Evolutionary conservation across 768 basidiomycete genomes (phyloP), one percentile per base, ranked within the genome.

Genomic region (Dendrothele bispora): DNA sequence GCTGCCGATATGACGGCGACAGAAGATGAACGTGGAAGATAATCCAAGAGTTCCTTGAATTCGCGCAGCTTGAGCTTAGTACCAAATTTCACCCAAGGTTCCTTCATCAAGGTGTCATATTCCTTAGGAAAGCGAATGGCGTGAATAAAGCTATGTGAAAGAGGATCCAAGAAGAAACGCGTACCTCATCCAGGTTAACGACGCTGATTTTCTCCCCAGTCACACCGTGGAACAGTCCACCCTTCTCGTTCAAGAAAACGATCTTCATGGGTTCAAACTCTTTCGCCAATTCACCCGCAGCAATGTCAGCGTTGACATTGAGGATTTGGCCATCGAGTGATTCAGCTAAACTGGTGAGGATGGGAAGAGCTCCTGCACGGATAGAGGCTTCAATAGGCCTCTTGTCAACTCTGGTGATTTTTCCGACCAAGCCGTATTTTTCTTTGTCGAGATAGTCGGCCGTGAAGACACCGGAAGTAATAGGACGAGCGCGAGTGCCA

Each of bases 61-160:
- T 98, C 95, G 54, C 97, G 88, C 48, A 99, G 80, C 72, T 98
- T 98, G 67, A 99, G 89, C 69, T 99, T 99, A 54, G 95, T 98
- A 51, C 95, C 97, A 64, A 84, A 98, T 66, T 97, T 97, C 67
- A 99, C 95, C 97, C 97, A 99, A 5, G 94, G 81, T 69, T 98
- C 89, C 61, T 94, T 95, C 94, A 98, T 91, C 49, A 99, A 84
- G 20, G 80, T 80, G 56, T 95, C 91, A 68, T 95, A 98, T 73
- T 99, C 97, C 88, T 93, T 60, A 7, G 50, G 51, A 28, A 41
- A 27, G 50, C 11, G 40, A 14, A 38, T 51, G 14, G 26, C 29
- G 26, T 30, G 39, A 39, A 42, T 15, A 5, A 37, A 17, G 50
- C 56, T 32, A 24, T 17, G 25, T 17, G 12, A 18, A 12, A 46